Evolutionary conservation across 192 early-diverging fungal genomes (phyloP), one percentile per base, ranked within the genome.

Genomic region (Rhizophagus prolifer): DNA sequence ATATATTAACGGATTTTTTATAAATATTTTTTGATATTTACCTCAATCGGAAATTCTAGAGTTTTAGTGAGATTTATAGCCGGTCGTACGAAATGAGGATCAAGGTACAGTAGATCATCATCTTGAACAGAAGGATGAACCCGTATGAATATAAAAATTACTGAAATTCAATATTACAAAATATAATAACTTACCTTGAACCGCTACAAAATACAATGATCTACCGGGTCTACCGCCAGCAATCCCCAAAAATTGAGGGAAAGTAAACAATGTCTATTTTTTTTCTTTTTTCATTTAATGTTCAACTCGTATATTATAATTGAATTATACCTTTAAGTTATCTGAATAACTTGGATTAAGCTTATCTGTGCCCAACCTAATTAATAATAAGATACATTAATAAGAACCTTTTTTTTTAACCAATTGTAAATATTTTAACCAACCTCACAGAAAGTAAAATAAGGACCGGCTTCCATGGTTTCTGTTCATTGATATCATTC

Each of bases 161-260:
- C 65, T 31, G 25, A 67, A 14, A 3, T 25, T 6, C 47, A 28
- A 47, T 47, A 26, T n/a, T 31, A 69, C 1, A 5, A 12, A 7
- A 44, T 23, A 62, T 2, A 19, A 7, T 28, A 10, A 14, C n/a
- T 47, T 79, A 84, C 82, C 83, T 70, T 84, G 83, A 64, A 38
- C 58, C 4, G 80, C 83, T 38, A 84, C 80, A 79, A 84, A 84
- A 62, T 84, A 84, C 5, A 84, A 77, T 34, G 83, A 84, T 9
- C 80, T 78, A 21, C 79, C 71, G 0, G 83, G 83, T 30, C 83
- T 68, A 14, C 83, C 83, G 23, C 83, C 83, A 26, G 83, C 80
- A 28, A 84, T 84, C 13, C 83, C 83, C 58, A 84, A 79, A 46
- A 84, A 81, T 70, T 84, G 83, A 28, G 80, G 83, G 9, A 84